Percentiles rank a stretch among this genome's conserved stretches.
phyloP scores from a whole-genome alignment of 768 basidiomycete species.

The Gloeophyllum trabeum region DNA sequence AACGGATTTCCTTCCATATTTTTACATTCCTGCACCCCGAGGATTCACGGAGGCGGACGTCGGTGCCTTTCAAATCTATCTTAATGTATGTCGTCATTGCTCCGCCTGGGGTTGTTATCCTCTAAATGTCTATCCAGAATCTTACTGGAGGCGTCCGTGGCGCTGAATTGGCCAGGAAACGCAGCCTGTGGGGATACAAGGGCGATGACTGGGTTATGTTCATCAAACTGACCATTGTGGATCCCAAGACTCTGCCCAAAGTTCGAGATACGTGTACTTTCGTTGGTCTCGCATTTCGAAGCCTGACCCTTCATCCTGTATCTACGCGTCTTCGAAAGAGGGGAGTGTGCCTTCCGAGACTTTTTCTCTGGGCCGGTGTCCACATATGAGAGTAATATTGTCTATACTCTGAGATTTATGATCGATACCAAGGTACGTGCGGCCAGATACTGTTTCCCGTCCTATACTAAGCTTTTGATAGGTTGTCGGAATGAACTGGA shows the following conservation, averaged over 20 bases:
- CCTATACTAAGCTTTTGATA: conserved; percentile 16
- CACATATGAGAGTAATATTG: conserved; percentile 93
- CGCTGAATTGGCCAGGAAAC: conserved; percentile 51
- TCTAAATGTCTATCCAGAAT: conserved; percentile 13
- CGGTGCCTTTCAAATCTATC: conserved; percentile 44
- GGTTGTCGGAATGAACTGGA: conserved; percentile 99
- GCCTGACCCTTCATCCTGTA: conserved; percentile 5
- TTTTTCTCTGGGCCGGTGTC: conserved; percentile 34
- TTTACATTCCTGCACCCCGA: conserved; percentile 80
- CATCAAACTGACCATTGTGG: conserved; percentile 69
- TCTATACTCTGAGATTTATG: conserved; percentile 90
- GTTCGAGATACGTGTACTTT: conserved; percentile 71
- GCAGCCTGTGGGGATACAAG: conserved; percentile 79
- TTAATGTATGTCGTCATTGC: conserved; percentile 52
- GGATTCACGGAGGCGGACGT: conserved; percentile 69
- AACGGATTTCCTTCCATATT: conserved; percentile 82
- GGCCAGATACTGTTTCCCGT: not conserved
- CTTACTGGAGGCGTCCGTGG: conserved; percentile 27
- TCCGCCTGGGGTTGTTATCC: not conserved
- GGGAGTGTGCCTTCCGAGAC: conserved; percentile 36
- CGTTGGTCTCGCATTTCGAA: conserved; percentile 11
- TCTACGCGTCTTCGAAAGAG: conserved; percentile 41
- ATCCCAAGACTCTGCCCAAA: conserved; percentile 73
- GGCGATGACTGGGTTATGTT: conserved; percentile 76
- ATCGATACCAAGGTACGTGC: conserved; percentile 78